Base-by-base conservation (phyloP, 2,329 filamentous ascomycete species). In the Verticillium nonalfalfae region DNA sequence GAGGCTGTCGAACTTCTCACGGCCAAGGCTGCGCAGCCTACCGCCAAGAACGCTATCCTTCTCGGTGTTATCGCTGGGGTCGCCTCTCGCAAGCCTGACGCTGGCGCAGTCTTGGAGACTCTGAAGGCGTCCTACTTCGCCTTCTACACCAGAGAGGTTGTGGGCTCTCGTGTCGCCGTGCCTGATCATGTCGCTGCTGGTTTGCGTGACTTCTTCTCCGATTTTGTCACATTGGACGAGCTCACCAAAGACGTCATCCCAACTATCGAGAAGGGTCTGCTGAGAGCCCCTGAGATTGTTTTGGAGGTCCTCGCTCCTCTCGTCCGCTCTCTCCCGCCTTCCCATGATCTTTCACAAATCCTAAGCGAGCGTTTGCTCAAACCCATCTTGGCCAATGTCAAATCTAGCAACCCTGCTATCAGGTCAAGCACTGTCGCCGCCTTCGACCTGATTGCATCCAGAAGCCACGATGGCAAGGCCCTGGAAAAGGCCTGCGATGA, bases 1-100 rank as follows among this genome's bases (percentile, higher is more conserved):
- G 81, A 85, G 62, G 82, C 88, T 31, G 82, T 97, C 34, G 76
- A 81, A 61, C 78, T 81, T 50, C 84, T 98, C 56, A 86, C 91
- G 2, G 77, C 84, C 36, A 96, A 96, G 74, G 79, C 82, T 21
- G 66, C 83, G 1, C 79, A 87, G 55, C 79, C 90, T 1, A 82
- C 83, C 3, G 82, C 88, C 60, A 90, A 83, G 68, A 89, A 96
- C 78, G 86, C 91, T 13, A 79, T 90, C 10, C 83, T 96, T 63
- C 82, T 99, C 1, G 95, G 95, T 18, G 85, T 96, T 58, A 84
- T 99, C 66, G 91, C 93, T 55, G 94, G 93, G 6, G 93, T 97
- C 9, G 92, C 89, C 70, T 86, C 89, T 50, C 88, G 93, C 60
- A 83, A 93, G 60, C 77, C 84, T 3, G 75, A 83, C 63, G 81